A percentile compares a stretch with the other conserved stretches of the same genome.
Conservation (phyloP, 208 protist species). For the Acanthamoeba culbertsoni region DNA sequence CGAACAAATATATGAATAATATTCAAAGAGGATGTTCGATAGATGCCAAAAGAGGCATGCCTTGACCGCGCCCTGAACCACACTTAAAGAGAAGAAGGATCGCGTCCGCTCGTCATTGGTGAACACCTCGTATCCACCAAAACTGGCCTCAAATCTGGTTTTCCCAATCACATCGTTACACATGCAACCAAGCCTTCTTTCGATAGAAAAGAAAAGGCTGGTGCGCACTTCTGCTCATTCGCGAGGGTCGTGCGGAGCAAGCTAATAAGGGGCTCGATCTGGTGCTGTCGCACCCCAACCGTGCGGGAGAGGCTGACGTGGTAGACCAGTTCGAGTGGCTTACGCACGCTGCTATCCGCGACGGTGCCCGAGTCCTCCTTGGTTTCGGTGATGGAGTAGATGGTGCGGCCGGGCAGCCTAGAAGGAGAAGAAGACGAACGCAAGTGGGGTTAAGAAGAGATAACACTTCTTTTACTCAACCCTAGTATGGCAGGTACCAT, state of each 20-base stretch:
- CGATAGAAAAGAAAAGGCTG: background rate
- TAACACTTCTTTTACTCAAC: background rate
- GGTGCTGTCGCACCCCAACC: slow-evolving; percentile 20
- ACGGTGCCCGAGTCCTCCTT: background rate
- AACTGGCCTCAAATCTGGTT: background rate
- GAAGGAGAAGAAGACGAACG: too few species aligned
- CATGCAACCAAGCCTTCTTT: too few species aligned
- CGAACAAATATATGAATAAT: too few species aligned
- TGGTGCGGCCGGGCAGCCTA: background rate
- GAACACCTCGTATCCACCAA: background rate
- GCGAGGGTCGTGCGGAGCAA: background rate
- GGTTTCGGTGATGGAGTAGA: background rate
- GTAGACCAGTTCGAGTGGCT: background rate
- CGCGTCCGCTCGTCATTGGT: slow-evolving; percentile 37
- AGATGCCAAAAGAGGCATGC: background rate
- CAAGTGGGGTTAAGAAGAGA: background rate
- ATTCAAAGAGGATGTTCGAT: background rate
- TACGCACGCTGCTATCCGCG: background rate
- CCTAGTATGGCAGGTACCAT: background rate
- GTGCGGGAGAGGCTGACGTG: slow-evolving; percentile 31
- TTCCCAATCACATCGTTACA: background rate
- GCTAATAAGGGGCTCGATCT: slow-evolving; percentile 9
- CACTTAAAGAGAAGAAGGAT: background rate
- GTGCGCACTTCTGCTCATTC: background rate
- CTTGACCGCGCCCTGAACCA: background rate